Percentiles rank a stretch among this genome's conserved stretches.
These are phyloP conservation scores for Paraphoma chrysanthemicola DNA, from an alignment of 2,329 filamentous ascomycete species.

Conservation along the genomic window DNA sequence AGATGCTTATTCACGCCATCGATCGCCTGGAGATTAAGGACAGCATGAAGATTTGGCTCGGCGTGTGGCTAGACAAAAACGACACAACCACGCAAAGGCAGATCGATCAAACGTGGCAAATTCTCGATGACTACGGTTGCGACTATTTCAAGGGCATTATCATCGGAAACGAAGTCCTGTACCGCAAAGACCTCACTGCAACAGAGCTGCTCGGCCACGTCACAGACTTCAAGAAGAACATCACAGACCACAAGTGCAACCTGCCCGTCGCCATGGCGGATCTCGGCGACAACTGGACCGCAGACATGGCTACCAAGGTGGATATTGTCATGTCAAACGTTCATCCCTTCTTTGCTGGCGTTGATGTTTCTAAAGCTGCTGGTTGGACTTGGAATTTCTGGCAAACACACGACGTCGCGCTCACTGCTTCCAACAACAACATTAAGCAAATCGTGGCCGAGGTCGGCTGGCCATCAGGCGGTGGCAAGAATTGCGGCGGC, in stretches of 20 bases:
- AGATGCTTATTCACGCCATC: slow-evolving; percentile 89
- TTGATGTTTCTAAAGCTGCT: slow-evolving; percentile 71
- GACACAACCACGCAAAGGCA: slow-evolving; percentile 83
- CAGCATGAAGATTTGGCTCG: slow-evolving; percentile 85
- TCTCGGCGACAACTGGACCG: slow-evolving; percentile 85
- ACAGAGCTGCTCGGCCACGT: slow-evolving; percentile 70
- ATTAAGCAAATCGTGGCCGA: slow-evolving; percentile 82
- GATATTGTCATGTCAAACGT: slow-evolving; percentile 97
- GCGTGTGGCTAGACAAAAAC: slow-evolving; percentile 90
- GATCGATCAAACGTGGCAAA: slow-evolving; percentile 80
- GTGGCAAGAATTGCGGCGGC: slow-evolving; percentile 78
- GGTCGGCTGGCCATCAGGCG: slow-evolving; percentile 86
- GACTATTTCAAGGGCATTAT: slow-evolving; percentile 67
- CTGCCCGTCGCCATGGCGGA: slow-evolving; percentile 88
- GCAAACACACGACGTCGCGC: slow-evolving; percentile 69
- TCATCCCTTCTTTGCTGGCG: slow-evolving; percentile 92
- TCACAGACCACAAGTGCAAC: slow-evolving; percentile 69
- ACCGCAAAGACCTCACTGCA: slow-evolving; percentile 70
- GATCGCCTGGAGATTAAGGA: slow-evolving; percentile 73
- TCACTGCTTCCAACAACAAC: slow-evolving; percentile 60
- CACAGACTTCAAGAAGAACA: slow-evolving; percentile 68
- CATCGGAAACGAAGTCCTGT: slow-evolving; percentile 70
- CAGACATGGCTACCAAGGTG: slow-evolving; percentile 70
- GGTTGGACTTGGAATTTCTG: slow-evolving; percentile 87
- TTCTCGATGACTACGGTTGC: slow-evolving; percentile 68